A percentile compares a stretch with the other conserved stretches of the same genome.
These are phyloP conservation scores for Dillenia suffruticosa DNA, from an alignment of 164 flowering plant species.

Conservation along the genomic window DNA sequence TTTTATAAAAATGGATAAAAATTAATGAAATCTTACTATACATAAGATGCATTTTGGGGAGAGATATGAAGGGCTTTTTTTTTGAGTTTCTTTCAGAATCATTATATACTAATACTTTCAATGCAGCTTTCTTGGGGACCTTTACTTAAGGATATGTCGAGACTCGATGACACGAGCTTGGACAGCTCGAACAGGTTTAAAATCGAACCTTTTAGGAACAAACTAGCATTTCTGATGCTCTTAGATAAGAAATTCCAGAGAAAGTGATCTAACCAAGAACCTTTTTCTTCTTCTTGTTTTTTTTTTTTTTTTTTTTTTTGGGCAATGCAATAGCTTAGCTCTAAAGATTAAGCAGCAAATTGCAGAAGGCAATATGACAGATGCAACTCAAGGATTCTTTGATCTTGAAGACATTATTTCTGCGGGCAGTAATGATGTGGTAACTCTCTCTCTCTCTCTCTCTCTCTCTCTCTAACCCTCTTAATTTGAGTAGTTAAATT, in stretches of 20 bases:
- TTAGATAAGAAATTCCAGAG: neutral
- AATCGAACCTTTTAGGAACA: neutral
- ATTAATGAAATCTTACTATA: too few relatives aligned
- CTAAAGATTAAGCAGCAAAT: slow-evolving; percentile 15
- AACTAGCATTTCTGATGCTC: too few relatives aligned
- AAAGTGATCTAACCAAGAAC: neutral
- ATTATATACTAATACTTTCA: too few relatives aligned
- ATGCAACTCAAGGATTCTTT: slow-evolving; percentile 7
- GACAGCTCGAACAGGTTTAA: slow-evolving; percentile 16
- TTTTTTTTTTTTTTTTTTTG: neutral
- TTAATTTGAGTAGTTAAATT: neutral
- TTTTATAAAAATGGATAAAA: too few relatives aligned
- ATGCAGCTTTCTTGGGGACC: slow-evolving; percentile 13
- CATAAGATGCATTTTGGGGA: too few relatives aligned
- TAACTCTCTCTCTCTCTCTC: too few relatives aligned
- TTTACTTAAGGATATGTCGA: too few relatives aligned
- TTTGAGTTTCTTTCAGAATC: too few relatives aligned
- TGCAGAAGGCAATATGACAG: slow-evolving; percentile 1
- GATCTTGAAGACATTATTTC: slow-evolving; percentile 10
- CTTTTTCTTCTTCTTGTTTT: too few relatives aligned
- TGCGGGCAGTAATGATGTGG: too few relatives aligned
- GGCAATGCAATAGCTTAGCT: slow-evolving; percentile 12
- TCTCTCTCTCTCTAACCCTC: neutral
- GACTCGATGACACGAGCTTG: slow-evolving; percentile 1
- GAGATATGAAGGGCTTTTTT: too few relatives aligned